These are phyloP conservation scores for Onygenales sp. DNA, from an alignment of 2,329 filamentous ascomycete genomes.

Conservation along the genomic window DNA sequence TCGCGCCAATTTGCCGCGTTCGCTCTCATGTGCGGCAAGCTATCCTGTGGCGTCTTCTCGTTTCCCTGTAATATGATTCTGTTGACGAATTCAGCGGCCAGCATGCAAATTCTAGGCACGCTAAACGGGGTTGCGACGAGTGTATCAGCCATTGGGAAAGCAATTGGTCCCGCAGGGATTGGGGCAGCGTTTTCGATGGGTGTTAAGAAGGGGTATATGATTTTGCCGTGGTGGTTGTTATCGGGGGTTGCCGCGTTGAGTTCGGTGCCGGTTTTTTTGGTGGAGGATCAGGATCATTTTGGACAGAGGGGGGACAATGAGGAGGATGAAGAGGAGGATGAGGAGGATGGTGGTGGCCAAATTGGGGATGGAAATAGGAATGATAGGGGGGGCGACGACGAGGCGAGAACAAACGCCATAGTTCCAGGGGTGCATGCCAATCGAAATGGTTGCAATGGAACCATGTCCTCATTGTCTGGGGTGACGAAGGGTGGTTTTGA, in stretches of 20 bases:
- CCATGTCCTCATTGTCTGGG: neutral
- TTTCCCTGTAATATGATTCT: constrained; percentile 88
- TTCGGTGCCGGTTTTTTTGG: constrained; percentile 62
- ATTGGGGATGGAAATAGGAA: neutral
- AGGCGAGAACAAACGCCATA: neutral
- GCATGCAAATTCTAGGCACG: constrained; percentile 69
- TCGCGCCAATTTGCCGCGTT: constrained; percentile 54
- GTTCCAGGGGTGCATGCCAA: neutral
- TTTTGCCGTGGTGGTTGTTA: constrained; percentile 76
- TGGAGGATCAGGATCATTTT: constrained; percentile 65
- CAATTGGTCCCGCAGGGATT: constrained; percentile 63
- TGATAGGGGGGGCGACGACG: neutral
- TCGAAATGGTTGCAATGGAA: neutral
- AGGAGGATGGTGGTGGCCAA: constrained; percentile 2
- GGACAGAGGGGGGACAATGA: constrained; percentile 20
- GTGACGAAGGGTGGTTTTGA: no score
- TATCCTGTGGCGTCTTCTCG: constrained; percentile 66
- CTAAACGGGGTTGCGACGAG: constrained; percentile 85
- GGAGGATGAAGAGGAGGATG: constrained; percentile 20
- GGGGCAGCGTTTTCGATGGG: constrained; percentile 69
- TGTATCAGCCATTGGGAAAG: constrained; percentile 69
- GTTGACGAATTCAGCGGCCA: constrained; percentile 75
- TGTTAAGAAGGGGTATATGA: constrained; percentile 63
- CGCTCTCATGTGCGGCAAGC: constrained; percentile 62
- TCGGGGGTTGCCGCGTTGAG: constrained; percentile 54